Evolutionary conservation across 371 early-diverging fungal genomes (phyloP), one percentile per base, ranked within the genome.

Genomic region (Mucor velutinosus): DNA sequence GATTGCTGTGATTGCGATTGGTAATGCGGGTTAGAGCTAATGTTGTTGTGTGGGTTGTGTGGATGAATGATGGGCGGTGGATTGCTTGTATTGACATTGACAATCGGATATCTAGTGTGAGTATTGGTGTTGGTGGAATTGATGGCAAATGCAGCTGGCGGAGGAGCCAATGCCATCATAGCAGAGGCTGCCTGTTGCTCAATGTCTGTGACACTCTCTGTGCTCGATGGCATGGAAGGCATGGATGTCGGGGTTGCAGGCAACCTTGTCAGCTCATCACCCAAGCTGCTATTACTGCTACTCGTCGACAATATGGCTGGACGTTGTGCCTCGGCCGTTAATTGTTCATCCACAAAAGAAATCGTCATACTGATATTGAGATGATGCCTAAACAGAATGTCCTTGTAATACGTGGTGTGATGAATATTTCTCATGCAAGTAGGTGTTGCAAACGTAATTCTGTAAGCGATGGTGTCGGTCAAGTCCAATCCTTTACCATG

Each of bases 331-430:
- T 59, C 49, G 6, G 58, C 17, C 12, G 51, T 47, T 7, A 53
- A 14, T 3, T 60, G 56, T 29, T 67, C 62, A n/a, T 74, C 74
- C 14, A 67, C 60, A 62, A 69, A 73, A 0, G 78, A 77, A 23
- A 77, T 60, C 3, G 64, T 70, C 58, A 77, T 53, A n/a, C 45
- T 62, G 37, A 77, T 77, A 55, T 61, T 62, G 19, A 77, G 61
- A 58, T 65, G 72, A 56, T 77, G 78, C 21, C 65, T 68, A 32
- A 77, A 72, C 29, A 70, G 29, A 25, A 77, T 77, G 33, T 72
- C 73, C 23, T 75, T 72, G 37, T 66, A 77, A 56, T 77, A 73
- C 17, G 78, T 77, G 4, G 75, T 68, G 59, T 77, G 78, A 65
- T 74, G 78, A 29, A 77, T 70, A 21, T 77, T 74, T 2, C 67